Conservation (phyloP, 2,329 filamentous ascomycete species). For the Pseudogymnoascus sp. region DNA sequence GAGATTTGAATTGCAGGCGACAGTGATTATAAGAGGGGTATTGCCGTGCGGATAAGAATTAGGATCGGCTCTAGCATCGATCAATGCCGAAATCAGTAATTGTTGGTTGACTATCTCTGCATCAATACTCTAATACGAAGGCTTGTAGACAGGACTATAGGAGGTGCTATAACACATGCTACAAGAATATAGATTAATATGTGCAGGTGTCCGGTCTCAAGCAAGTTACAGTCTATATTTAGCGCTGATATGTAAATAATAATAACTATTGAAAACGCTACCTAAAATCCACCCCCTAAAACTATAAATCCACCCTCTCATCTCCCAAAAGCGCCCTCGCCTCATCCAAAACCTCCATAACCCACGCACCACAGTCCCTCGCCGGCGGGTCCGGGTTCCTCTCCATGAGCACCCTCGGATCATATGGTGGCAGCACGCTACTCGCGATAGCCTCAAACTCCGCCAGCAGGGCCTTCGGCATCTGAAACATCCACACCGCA, state of each 20-base stretch:
- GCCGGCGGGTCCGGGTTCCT: background rate
- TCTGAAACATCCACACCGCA: background rate
- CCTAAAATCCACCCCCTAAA: background rate
- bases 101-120: background rate
- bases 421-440: background rate
- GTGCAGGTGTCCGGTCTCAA: background rate
- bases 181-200: background rate
- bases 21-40: background rate
- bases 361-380: background rate
- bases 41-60: background rate
- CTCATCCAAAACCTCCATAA: conserved; percentile 34
- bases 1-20: background rate
- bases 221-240: background rate
- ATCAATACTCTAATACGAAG: background rate
- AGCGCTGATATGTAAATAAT: background rate
- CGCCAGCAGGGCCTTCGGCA: background rate
- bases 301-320: background rate
- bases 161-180: background rate
- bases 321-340: background rate
- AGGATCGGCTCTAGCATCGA: background rate
- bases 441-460: background rate
- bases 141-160: background rate
- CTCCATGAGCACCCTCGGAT: background rate
- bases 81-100: background rate
- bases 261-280: background rate